phyloP scores from a whole-genome alignment of 768 basidiomycete genomes.

The Lenzites betulinus region DNA sequence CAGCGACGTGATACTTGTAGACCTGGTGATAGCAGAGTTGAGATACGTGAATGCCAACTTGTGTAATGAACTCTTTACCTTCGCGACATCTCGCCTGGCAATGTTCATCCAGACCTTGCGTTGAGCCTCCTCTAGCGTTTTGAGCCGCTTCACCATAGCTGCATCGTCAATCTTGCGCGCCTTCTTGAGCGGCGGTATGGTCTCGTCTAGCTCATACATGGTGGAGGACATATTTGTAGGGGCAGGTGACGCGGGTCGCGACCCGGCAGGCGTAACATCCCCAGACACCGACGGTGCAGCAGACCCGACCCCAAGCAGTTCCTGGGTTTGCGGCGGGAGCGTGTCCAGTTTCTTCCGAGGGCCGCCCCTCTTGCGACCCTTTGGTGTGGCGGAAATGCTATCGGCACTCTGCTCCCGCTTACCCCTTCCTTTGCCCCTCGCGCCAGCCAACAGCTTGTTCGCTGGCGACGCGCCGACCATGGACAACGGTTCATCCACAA shows the following conservation, averaged over 20 bases:
- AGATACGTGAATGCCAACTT: background rate
- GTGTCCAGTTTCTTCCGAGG: constrained; percentile 59
- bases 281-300: constrained; percentile 57
- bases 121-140: constrained; percentile 80
- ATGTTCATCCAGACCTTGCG: constrained; percentile 90
- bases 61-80: constrained; percentile 46
- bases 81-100: constrained; percentile 79
- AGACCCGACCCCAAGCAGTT: constrained; percentile 49
- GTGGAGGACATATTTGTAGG: constrained; percentile 54
- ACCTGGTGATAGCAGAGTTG: constrained; percentile 48
- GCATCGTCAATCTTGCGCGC: constrained; percentile 77
- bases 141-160: constrained; percentile 73
- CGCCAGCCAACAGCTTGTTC: constrained; percentile 34
- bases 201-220: constrained; percentile 73
- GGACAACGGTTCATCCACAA: constrained; percentile 41
- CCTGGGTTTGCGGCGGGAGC: constrained; percentile 52
- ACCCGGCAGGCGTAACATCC: constrained; percentile 71
- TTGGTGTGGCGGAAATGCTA: constrained; percentile 54
- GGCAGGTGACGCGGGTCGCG: constrained; percentile 70
- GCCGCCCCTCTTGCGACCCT: constrained; percentile 56
- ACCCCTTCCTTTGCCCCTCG: constrained; percentile 57
- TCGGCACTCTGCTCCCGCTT: constrained; percentile 63
- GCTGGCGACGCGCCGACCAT: constrained; percentile 27
- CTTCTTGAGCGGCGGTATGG: constrained; percentile 67
- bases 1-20: constrained; percentile 72